phyloP scores from a whole-genome alignment of 208 protist genomes.

The Trypanosoma melophagium region DNA sequence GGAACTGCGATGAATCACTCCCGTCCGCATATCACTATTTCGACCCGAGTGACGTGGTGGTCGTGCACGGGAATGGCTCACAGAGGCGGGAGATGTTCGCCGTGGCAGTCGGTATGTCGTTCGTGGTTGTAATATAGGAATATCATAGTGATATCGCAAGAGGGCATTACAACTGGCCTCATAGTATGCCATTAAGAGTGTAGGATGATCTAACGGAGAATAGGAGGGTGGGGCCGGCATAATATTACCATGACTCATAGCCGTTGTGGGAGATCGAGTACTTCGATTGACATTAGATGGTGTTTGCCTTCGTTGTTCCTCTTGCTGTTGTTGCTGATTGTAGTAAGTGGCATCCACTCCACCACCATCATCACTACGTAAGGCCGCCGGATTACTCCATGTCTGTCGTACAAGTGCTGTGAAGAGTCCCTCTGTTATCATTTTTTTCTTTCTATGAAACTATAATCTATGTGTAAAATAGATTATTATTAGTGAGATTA shows the following conservation, averaged over 20 bases:
- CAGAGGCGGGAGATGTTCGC: constrained; percentile 14
- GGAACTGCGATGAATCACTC: background rate
- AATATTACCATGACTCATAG: constrained; percentile 2
- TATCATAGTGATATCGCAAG: constrained; percentile 29
- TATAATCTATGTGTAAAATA: no score
- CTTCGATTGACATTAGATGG: no score
- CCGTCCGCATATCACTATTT: background rate
- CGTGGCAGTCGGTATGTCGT: constrained; percentile 13
- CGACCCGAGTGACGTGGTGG: background rate
- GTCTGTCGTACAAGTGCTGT: constrained; percentile 25
- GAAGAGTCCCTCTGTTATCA: constrained; percentile 30
- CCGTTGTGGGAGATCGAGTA: no score
- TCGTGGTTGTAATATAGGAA: constrained; percentile 25
- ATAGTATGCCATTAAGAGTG: constrained; percentile 30
- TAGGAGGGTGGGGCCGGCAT: background rate
- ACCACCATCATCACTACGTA: no score
- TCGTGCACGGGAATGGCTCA: constrained; percentile 12
- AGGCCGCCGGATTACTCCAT: background rate
- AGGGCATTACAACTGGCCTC: constrained; percentile 25
- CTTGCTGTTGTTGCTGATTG: no score
- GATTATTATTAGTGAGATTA: background rate
- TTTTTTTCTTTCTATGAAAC: background rate
- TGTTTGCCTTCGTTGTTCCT: no score
- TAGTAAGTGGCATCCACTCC: no score
- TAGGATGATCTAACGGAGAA: constrained; percentile 33